phyloP scores from a whole-genome alignment of 1,139 yeast genomes.

The Torulaspora pretoriensis region DNA sequence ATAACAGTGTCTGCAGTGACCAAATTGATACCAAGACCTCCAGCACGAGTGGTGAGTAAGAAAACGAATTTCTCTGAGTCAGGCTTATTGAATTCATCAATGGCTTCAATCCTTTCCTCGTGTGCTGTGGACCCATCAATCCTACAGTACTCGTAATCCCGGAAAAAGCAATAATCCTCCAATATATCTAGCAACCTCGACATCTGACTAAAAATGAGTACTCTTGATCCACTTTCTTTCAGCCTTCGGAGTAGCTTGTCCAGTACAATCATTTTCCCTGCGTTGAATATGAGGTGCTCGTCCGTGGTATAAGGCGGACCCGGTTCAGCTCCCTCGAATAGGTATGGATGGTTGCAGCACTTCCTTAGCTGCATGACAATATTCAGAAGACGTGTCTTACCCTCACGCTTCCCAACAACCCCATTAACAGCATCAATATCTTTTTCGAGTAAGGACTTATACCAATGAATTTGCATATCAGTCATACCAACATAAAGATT shows the following conservation, averaged over 20 bases:
- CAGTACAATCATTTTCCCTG: slow-evolving; percentile 68
- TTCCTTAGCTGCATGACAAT: slow-evolving; percentile 81
- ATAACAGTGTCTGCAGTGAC: slow-evolving; percentile 74
- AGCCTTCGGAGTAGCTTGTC: slow-evolving; percentile 63
- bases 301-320: slow-evolving; percentile 85
- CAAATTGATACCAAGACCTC: slow-evolving; percentile 80
- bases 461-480: slow-evolving; percentile 74
- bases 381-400: slow-evolving; percentile 67
- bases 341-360: slow-evolving; percentile 79
- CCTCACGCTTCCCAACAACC: slow-evolving; percentile 68
- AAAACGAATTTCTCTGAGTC: slow-evolving; percentile 66
- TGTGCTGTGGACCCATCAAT: slow-evolving; percentile 83
- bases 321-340: slow-evolving; percentile 83
- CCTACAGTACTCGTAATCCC: slow-evolving; percentile 66
- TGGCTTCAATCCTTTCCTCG: slow-evolving; percentile 67
- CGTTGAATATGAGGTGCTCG: slow-evolving; percentile 69
- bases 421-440: slow-evolving; percentile 84
- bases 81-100: slow-evolving; percentile 72
- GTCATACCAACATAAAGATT: slow-evolving; percentile 71
- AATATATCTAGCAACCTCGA: slow-evolving; percentile 72
- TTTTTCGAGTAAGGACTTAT: slow-evolving; percentile 67
- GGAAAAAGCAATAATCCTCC: slow-evolving; percentile 70
- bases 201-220: slow-evolving; percentile 77
- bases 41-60: slow-evolving; percentile 74
- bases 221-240: slow-evolving; percentile 67